Evolutionary conservation across 129 eudicot species (phyloP).

Genomic region (Daucus carota): DH1_v3.0 NC_030382.2:39676001-39676500

Average conservation of each 20-base stretch:
- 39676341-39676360: neutral
- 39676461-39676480: no score
- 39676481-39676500: no score
- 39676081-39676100: no score
- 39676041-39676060: no score
- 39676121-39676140: no score
- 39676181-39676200: neutral
- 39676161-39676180: no score
- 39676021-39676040: no score
- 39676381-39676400: neutral
- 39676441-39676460: neutral
- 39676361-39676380: neutral
- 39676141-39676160: no score
- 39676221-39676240: neutral
- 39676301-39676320: neutral
- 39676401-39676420: neutral
- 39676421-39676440: neutral
- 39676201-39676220: no score
- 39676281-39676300: neutral
- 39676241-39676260: neutral
- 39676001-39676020: no score
- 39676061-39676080: no score
- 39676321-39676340: neutral
- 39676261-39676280: neutral
- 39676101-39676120: no score